Conservation (phyloP, 768 basidiomycete genomes). For the Piloderma croceum region DNA sequence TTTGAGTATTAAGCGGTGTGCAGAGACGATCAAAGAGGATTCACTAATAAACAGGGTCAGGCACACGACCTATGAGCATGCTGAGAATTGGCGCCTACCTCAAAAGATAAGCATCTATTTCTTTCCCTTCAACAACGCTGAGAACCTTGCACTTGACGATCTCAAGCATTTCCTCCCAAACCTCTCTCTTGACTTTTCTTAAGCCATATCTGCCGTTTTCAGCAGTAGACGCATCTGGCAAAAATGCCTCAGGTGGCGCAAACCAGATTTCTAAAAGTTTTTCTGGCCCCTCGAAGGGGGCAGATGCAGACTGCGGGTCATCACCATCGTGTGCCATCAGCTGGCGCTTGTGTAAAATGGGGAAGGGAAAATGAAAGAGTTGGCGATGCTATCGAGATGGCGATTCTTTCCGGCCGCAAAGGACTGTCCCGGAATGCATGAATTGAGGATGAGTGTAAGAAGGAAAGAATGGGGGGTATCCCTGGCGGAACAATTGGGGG, state of each 20-base stretch:
- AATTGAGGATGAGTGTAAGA: conserved; percentile 20
- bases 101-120: conserved; percentile 91
- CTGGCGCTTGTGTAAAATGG: conserved; percentile 1
- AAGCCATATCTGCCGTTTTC: conserved; percentile 58
- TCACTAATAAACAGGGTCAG: conserved; percentile 52
- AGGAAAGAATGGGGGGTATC: too few species aligned
- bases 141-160: conserved; percentile 96
- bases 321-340: conserved; percentile 22
- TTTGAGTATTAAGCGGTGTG: conserved; percentile 95
- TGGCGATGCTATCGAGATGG: conserved; percentile 45
- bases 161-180: conserved; percentile 97
- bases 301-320: conserved; percentile 23
- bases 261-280: conserved; percentile 98
- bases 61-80: conserved; percentile 2
- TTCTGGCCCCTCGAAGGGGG: conserved; percentile 89
- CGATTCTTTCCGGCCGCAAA: conserved; percentile 30
- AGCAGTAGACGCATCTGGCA: conserved; percentile 40
- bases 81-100: conserved; percentile 52
- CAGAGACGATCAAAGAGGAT: conserved; percentile 91
- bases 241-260: conserved; percentile 62
- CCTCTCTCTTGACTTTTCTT: conserved; percentile 60
- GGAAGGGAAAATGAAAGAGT: not conserved
- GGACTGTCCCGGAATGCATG: conserved; percentile 42
- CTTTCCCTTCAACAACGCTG: conserved; percentile 81
- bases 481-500: too few species aligned